Percentiles rank a stretch among this genome's conserved stretches.
Evolutionary conservation across 306 rosid genomes (phyloP).

Genomic region (Rosa multiflora): DNA sequence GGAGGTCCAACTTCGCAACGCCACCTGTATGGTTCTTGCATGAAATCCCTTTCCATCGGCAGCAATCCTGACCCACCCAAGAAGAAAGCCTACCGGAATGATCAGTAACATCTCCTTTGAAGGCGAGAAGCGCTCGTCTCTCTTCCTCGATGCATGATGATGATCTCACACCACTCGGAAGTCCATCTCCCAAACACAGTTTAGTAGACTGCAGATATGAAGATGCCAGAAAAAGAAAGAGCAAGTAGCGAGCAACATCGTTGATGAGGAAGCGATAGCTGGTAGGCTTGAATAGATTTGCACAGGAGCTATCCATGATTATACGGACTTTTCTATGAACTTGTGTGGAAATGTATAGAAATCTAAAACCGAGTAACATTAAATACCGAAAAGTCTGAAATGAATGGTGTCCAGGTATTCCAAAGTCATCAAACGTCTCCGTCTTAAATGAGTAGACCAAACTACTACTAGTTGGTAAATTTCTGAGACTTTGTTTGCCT

Average conservation of each 20-base stretch:
- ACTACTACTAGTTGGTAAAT: no score
- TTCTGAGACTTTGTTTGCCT: no score
- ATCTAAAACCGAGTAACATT: no score
- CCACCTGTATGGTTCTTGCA: neutral
- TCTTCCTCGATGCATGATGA: conserved; percentile 29
- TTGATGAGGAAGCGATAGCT: neutral
- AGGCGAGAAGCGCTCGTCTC: conserved; percentile 31
- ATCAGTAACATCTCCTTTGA: conserved; percentile 39
- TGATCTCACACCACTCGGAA: neutral
- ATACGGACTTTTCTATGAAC: no score
- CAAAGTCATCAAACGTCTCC: no score
- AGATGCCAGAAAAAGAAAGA: neutral
- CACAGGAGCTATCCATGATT: no score
- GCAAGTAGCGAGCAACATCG: neutral
- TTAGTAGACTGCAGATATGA: neutral
- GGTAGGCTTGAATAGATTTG: no score
- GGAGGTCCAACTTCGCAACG: neutral
- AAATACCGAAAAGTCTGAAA: no score
- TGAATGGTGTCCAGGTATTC: no score
- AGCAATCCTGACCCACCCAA: neutral
- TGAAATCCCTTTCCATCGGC: neutral
- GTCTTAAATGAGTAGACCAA: no score
- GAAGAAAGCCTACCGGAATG: conserved; percentile 29
- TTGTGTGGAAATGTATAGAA: no score
- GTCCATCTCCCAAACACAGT: neutral